Conservation (phyloP, 371 early-diverging fungal genomes). For the Lichtheimia ornata region DNA sequence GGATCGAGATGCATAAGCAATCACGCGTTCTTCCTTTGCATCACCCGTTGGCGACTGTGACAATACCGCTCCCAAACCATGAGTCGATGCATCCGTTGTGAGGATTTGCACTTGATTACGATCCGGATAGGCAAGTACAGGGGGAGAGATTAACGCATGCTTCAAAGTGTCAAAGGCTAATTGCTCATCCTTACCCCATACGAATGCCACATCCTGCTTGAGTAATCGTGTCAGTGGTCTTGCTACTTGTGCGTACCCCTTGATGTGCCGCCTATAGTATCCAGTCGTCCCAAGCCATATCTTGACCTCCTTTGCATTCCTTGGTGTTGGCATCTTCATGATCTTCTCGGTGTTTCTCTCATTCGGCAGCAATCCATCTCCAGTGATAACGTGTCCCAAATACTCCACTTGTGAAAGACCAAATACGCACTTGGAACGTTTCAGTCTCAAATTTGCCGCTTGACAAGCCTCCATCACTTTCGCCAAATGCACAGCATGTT, state of each 20-base stretch:
- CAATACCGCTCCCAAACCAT: too few species aligned
- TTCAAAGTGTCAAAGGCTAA: slow-evolving; percentile 46
- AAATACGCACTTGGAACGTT: slow-evolving; percentile 41
- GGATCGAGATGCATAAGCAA: too few species aligned
- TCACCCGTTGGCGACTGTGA: too few species aligned
- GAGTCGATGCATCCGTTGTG: too few species aligned
- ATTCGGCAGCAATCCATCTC: slow-evolving; percentile 29
- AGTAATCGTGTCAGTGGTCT: slow-evolving; percentile 37
- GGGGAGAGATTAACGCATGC: slow-evolving; percentile 16
- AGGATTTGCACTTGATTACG: too few species aligned
- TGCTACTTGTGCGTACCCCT: slow-evolving; percentile 36
- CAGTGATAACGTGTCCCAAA: slow-evolving; percentile 41
- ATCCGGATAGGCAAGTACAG: too few species aligned
- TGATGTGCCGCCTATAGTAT: slow-evolving; percentile 54
- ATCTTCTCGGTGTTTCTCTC: slow-evolving; percentile 37
- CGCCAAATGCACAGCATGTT: too few species aligned
- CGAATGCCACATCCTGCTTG: slow-evolving; percentile 29
- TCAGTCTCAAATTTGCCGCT: too few species aligned
- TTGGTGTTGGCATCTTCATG: slow-evolving; percentile 34
- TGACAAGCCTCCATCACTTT: too few species aligned
- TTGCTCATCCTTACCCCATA: slow-evolving; percentile 29
- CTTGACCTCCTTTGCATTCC: slow-evolving; percentile 30
- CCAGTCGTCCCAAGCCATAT: slow-evolving; percentile 55
- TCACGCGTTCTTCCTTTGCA: too few species aligned
- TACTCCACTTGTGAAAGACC: slow-evolving; percentile 27